These are phyloP conservation scores for Cicer chorassanicum DNA, from an alignment of 306 rosid species.

Conservation along the genomic window DNA sequence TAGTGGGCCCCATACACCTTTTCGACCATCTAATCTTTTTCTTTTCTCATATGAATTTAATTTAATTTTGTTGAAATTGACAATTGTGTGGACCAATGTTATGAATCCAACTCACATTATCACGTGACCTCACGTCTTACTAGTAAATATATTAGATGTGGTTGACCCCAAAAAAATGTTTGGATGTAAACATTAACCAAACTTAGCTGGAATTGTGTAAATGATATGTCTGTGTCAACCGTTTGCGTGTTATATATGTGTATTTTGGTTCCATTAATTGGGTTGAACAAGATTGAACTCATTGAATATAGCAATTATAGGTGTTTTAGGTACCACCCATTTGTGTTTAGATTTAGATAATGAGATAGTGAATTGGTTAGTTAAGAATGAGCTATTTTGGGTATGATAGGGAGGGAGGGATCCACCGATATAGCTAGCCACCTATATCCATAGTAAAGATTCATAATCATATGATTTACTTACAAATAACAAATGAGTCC, in stretches of 20 bases:
- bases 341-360: conserved; percentile 4
- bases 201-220: conserved; percentile 5
- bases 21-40: conserved; percentile 24
- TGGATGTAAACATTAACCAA: conserved; percentile 10
- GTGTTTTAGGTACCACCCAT: conserved; percentile 41
- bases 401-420: conserved; percentile 8
- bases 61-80: conserved; percentile 25
- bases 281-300: not conserved
- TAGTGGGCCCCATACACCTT: conserved; percentile 51
- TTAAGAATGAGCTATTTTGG: not conserved
- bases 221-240: conserved; percentile 1
- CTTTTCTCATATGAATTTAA: not conserved
- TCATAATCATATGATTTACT: too few relatives aligned
- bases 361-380: not conserved
- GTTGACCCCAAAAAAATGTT: not conserved
- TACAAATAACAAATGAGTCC: too few relatives aligned
- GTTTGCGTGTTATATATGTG: not conserved
- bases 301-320: conserved; percentile 18
- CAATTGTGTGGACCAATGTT: conserved; percentile 36
- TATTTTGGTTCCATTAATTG: not conserved
- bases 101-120: conserved; percentile 34
- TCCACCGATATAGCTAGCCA: conserved; percentile 36
- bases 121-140: conserved; percentile 34
- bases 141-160: conserved; percentile 14
- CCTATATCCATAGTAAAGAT: not conserved